Evolutionary conservation across 148 eudicot species (phyloP).

Genomic region (Silene conica): DNA sequence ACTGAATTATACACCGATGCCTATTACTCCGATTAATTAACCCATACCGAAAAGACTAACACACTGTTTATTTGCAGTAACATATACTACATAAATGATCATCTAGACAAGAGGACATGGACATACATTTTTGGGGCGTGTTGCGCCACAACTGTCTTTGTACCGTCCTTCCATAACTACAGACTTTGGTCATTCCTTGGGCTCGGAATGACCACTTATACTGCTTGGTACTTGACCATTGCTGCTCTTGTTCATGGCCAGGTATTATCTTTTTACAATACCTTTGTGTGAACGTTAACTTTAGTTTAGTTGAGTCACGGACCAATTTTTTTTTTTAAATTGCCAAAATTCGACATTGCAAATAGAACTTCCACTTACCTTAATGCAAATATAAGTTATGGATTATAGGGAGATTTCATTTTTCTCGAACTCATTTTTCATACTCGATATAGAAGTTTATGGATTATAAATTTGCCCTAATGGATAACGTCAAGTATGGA

Average conservation of each 20-base stretch:
- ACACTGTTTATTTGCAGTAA: slow-evolving; percentile 36
- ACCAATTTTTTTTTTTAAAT: background rate
- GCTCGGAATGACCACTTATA: slow-evolving; percentile 73
- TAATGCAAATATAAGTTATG: too few species aligned
- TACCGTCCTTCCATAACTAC: slow-evolving; percentile 70
- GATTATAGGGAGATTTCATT: too few species aligned
- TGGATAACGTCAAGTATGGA: too few species aligned
- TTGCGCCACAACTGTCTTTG: slow-evolving; percentile 64
- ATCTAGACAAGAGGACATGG: slow-evolving; percentile 69
- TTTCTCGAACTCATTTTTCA: too few species aligned
- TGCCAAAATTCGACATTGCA: background rate
- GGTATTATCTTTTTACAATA: slow-evolving; percentile 24
- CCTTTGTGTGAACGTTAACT: too few species aligned
- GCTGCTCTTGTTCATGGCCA: slow-evolving; percentile 61
- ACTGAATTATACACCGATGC: background rate
- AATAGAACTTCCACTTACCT: too few species aligned
- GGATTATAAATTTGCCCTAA: background rate
- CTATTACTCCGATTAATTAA: background rate
- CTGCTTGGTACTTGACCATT: slow-evolving; percentile 73
- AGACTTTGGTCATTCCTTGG: slow-evolving; percentile 71
- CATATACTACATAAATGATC: slow-evolving; percentile 65
- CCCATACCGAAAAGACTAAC: background rate
- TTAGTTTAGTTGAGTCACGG: too few species aligned
- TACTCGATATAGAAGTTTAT: background rate
- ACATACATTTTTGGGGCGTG: slow-evolving; percentile 78